Evolutionary conservation across 208 protist genomes (phyloP), one percentile per base, ranked within the genome.

Genomic region (Wallacemonas rigidus): DNA sequence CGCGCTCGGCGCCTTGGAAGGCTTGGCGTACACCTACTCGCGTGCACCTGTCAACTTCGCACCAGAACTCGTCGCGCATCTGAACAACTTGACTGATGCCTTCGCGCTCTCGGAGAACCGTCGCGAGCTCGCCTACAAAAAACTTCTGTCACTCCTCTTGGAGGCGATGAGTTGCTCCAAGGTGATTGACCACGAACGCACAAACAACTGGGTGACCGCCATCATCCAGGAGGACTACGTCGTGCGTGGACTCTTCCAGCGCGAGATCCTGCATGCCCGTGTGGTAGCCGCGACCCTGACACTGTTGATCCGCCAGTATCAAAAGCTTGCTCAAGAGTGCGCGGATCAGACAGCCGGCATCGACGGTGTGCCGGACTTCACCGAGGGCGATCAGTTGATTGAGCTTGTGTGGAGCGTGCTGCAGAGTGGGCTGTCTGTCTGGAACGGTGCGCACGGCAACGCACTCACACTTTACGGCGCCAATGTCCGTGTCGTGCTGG

Each of bases 211-310:
- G 91, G 80, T 89, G 47, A 77, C 77, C 7, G 85, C 87, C 2
- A 87, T 92, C 54, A 87, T 95, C 54, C 86, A 92, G 64, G 82
- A 86, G 68, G 78, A 81, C 15, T 95, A 95, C 67, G 75, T 95
- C 35, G 70, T 93, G 12, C 79, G 84, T 15, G 85, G 91, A 12
- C 81, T 95, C 39, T 86, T 91, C 65, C 91, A 91, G 78, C 80
- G 80, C 44, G 88, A 93, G 54, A 60, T 87, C 47, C 72, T 95
- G 63, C 88, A 95, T 74, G 77, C 90, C 26, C 84, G 88, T 40
- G 82, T 95, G 56, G 88, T 90, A 41, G 85, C 85, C 1, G 82
- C 86, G 8, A 88, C 85, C 35, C 71, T 95, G 61, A 86, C 80
- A 17, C 71, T 95, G 57, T 74, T 95, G 45, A 83, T 88, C 57